A percentile compares a stretch with the other conserved stretches of the same genome.
These are phyloP conservation scores for Hypoxylon sp. DNA, from an alignment of 2,329 filamentous ascomycete genomes.

Conservation along the genomic window DNA sequence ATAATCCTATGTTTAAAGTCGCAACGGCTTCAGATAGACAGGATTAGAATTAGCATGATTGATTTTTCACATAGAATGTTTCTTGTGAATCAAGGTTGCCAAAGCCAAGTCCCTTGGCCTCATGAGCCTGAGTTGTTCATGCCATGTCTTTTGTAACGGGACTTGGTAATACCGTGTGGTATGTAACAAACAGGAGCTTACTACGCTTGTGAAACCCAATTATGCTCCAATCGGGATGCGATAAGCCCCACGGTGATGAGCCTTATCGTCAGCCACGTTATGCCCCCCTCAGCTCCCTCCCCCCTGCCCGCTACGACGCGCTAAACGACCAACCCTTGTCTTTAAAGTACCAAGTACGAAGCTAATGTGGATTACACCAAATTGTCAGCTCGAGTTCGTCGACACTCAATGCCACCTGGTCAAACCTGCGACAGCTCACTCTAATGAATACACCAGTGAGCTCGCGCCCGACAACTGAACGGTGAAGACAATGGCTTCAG, in stretches of 20 bases:
- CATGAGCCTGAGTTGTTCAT: slow-evolving; percentile 20
- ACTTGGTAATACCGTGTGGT: slow-evolving; percentile 7
- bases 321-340: slow-evolving; percentile 32
- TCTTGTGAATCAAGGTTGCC: slow-evolving; percentile 7
- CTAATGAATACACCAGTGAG: slow-evolving; percentile 46
- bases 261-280: slow-evolving; percentile 11
- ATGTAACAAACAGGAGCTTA: slow-evolving; percentile 25
- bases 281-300: not conserved
- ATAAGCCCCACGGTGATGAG: slow-evolving; percentile 8
- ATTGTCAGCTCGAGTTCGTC: slow-evolving; percentile 22
- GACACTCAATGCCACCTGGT: slow-evolving; percentile 11
- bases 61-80: not conserved
- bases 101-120: slow-evolving; percentile 35
- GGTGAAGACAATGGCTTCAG: slow-evolving; percentile 64
- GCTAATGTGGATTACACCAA: slow-evolving; percentile 12
- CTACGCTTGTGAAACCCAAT: slow-evolving; percentile 14
- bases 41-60: slow-evolving; percentile 1
- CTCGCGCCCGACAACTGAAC: slow-evolving; percentile 30
- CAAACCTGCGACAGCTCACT: slow-evolving; percentile 15
- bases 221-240: slow-evolving; percentile 22
- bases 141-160: not conserved
- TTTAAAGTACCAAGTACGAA: slow-evolving; percentile 24
- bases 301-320: slow-evolving; percentile 11
- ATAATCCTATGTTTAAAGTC: slow-evolving; percentile 4
- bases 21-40: not conserved